Evolutionary conservation across 208 protist species (phyloP).

Genomic region (Wallacemonas sp.): DNA sequence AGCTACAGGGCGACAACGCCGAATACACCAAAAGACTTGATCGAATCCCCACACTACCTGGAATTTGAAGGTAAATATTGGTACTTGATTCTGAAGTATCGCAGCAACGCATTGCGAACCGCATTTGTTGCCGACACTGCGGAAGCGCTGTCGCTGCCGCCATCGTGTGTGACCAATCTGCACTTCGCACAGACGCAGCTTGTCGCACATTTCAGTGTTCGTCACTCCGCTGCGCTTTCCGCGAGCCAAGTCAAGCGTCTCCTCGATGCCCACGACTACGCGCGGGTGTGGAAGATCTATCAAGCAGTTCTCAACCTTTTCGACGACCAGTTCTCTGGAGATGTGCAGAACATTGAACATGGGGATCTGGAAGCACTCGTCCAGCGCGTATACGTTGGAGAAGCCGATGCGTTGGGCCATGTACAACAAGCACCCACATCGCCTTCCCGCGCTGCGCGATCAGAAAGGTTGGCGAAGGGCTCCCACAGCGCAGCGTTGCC

Average conservation of each 20-base stretch:
- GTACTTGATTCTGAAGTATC: constrained; percentile 18
- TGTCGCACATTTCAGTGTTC: constrained; percentile 14
- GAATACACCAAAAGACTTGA: not conserved
- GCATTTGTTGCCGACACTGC: constrained; percentile 19
- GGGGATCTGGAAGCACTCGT: constrained; percentile 9
- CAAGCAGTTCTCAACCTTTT: constrained; percentile 18
- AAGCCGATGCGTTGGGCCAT: not conserved
- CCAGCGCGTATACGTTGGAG: constrained; percentile 13
- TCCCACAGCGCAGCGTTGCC: no score
- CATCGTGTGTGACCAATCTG: constrained; percentile 11
- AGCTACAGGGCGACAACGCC: not conserved
- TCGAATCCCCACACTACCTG: constrained; percentile 5
- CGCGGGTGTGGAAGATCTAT: constrained; percentile 36
- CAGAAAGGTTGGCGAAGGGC: no score
- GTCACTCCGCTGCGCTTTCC: not conserved
- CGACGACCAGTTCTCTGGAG: constrained; percentile 5
- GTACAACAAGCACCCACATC: no score
- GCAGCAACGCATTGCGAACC: constrained; percentile 7
- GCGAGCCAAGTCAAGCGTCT: constrained; percentile 8
- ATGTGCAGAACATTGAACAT: not conserved
- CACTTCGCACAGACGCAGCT: constrained; percentile 14
- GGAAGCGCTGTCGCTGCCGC: not conserved
- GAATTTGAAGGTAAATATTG: constrained; percentile 14
- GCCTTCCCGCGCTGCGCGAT: no score
- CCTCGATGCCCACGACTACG: constrained; percentile 26